Percentiles rank a stretch among this genome's conserved stretches.
phyloP scores from a whole-genome alignment of 2,329 filamentous ascomycete genomes.

The Pestalotiopsis sp. region DNA sequence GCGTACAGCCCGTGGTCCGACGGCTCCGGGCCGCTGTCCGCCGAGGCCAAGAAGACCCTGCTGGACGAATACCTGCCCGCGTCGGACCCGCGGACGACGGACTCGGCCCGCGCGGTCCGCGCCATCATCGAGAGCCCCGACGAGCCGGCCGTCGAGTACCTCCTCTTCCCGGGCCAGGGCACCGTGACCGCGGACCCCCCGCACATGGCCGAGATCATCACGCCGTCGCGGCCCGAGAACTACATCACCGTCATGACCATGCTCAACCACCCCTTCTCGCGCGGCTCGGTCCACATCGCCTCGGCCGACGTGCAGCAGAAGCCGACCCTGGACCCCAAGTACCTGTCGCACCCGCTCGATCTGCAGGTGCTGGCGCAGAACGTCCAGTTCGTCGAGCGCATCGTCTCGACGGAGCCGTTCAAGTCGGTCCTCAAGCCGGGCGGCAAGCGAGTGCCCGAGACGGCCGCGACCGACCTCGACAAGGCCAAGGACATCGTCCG shows the following conservation, averaged over 20 bases:
- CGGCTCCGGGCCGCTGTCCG: slow-evolving; percentile 25
- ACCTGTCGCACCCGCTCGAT: slow-evolving; percentile 58
- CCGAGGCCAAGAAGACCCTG: slow-evolving; percentile 26
- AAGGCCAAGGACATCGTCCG: slow-evolving; percentile 38
- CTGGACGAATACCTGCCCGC: slow-evolving; percentile 26
- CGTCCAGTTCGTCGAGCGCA: slow-evolving; percentile 43
- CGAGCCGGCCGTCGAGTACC: slow-evolving; percentile 15
- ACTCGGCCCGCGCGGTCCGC: slow-evolving; percentile 25
- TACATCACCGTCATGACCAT: slow-evolving; percentile 14
- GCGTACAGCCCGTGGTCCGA: slow-evolving; percentile 38
- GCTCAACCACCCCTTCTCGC: background rate
- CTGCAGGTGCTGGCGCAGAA: slow-evolving; percentile 51
- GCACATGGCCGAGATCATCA: background rate
- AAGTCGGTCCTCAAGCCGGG: slow-evolving; percentile 38
- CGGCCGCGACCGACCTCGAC: slow-evolving; percentile 34
- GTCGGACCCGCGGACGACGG: slow-evolving; percentile 7
- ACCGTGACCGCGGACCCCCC: slow-evolving; percentile 24
- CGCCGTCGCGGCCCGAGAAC: slow-evolving; percentile 22
- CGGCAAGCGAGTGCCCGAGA: slow-evolving; percentile 38
- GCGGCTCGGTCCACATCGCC: background rate
- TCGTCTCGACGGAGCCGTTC: slow-evolving; percentile 41
- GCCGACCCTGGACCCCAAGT: slow-evolving; percentile 58
- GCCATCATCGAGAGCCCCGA: slow-evolving; percentile 26
- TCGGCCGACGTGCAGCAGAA: slow-evolving; percentile 37
- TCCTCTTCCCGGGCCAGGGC: slow-evolving; percentile 30